Evolutionary conservation across 129 eudicot genomes (phyloP).

Genomic region (Ambrosia artemisiifolia): DNA sequence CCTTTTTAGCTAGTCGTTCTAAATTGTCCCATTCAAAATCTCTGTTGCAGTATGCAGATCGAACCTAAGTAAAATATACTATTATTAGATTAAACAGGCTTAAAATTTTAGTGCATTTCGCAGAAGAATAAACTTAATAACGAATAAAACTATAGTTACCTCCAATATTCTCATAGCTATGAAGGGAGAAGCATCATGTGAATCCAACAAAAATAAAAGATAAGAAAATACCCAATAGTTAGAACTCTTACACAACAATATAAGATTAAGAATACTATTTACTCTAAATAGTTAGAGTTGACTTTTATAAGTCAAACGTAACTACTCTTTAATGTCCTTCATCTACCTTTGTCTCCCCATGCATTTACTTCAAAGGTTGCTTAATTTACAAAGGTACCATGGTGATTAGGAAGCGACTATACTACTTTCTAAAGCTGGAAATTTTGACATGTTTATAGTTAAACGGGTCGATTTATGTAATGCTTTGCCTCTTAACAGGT

Average conservation of each 20-base stretch:
- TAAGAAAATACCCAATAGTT: conserved; percentile 12
- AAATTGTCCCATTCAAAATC: conserved; percentile 99
- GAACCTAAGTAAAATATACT: conserved; percentile 50
- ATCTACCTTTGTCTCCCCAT: no score
- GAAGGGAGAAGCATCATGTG: conserved; percentile 27
- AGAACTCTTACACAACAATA: conserved; percentile 21
- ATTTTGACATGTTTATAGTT: background rate
- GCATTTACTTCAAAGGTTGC: no score
- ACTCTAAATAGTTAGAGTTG: conserved; percentile 12
- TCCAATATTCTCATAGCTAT: conserved; percentile 87
- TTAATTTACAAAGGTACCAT: background rate
- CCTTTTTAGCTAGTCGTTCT: conserved; percentile 63
- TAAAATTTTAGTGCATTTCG: background rate
- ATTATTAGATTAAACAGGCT: conserved; percentile 5
- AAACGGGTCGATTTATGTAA: background rate
- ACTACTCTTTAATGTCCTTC: background rate
- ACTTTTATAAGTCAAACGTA: conserved; percentile 11
- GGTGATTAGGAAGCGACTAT: background rate
- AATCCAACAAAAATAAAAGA: conserved; percentile 23
- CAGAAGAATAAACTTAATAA: conserved; percentile 5
- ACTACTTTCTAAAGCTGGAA: conserved; percentile 2
- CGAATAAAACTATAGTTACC: conserved; percentile 39
- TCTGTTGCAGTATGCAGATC: conserved; percentile 85
- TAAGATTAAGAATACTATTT: conserved; percentile 2
- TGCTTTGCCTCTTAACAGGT: background rate